These are phyloP conservation scores for Ganoderma boninense DNA, from an alignment of 1,284 basidiomycete species.

Conservation along the genomic window DNA sequence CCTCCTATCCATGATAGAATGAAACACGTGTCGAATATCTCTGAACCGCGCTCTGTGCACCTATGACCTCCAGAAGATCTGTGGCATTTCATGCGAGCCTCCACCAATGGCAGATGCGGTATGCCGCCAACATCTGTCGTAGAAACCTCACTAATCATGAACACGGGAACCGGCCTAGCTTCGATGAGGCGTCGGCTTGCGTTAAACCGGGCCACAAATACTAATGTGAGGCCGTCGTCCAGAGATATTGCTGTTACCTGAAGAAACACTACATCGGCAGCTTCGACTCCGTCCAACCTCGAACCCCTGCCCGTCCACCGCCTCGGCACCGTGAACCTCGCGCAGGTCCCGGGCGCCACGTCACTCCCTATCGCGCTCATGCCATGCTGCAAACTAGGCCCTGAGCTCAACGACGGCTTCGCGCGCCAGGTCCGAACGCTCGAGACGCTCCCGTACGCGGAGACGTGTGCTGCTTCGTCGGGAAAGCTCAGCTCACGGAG, in stretches of 20 bases:
- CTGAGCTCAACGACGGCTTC: constrained; percentile 16
- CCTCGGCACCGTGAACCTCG: constrained; percentile 26
- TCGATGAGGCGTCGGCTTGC: constrained; percentile 22
- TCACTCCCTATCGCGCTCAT: constrained; percentile 24
- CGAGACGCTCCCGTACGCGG: constrained; percentile 14
- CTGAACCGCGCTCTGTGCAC: constrained; percentile 13
- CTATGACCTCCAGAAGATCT: constrained; percentile 24
- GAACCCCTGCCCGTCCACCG: constrained; percentile 18
- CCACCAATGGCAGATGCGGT: constrained; percentile 11
- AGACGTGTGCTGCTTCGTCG: constrained; percentile 19
- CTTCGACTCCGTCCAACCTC: constrained; percentile 12
- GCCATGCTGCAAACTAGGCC: constrained; percentile 21
- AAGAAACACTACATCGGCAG: constrained; percentile 17
- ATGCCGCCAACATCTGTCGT: neutral
- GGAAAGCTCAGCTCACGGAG: constrained; percentile 14
- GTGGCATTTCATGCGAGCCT: constrained; percentile 16
- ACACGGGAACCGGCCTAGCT: constrained; percentile 13
- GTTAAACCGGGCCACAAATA: constrained; percentile 30
- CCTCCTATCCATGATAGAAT: constrained; percentile 4
- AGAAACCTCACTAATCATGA: neutral
- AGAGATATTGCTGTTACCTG: constrained; percentile 18
- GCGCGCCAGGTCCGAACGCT: constrained; percentile 20
- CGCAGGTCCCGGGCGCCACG: constrained; percentile 16
- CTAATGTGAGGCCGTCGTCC: constrained; percentile 19
- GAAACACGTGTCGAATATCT: neutral